Evolutionary conservation across 257 asterid species (phyloP).

Genomic region (Sherardia arvensis): DNA sequence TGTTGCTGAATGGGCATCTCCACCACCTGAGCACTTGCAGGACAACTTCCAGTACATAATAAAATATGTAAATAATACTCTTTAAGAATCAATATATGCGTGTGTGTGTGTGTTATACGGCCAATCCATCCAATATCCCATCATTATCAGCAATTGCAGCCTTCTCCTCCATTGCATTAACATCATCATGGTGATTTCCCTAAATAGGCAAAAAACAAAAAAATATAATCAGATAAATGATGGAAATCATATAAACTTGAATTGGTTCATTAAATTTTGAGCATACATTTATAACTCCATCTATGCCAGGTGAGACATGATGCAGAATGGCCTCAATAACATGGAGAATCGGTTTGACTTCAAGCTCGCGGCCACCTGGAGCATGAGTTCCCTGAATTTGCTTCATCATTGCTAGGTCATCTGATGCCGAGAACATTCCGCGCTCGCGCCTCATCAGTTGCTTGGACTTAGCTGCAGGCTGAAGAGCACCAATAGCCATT

Average conservation of each 20-base stretch:
- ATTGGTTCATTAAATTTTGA: neutral
- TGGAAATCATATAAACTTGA: neutral
- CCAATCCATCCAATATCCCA: constrained; percentile 35
- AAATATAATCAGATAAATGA: neutral
- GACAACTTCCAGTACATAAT: constrained; percentile 35
- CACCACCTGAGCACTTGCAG: constrained; percentile 58
- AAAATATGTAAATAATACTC: no score
- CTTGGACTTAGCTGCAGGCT: constrained; percentile 21
- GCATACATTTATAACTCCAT: constrained; percentile 36
- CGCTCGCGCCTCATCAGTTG: constrained; percentile 25
- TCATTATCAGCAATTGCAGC: constrained; percentile 30
- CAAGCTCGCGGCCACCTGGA: constrained; percentile 39
- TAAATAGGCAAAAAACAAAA: constrained; percentile 10
- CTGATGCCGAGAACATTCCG: constrained; percentile 30
- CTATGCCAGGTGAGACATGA: constrained; percentile 50
- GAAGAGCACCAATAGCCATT: constrained; percentile 26
- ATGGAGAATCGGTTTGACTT: constrained; percentile 35
- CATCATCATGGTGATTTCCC: constrained; percentile 29
- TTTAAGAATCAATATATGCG: no score
- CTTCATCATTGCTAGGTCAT: constrained; percentile 39
- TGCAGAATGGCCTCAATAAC: constrained; percentile 39
- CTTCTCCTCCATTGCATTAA: constrained; percentile 25
- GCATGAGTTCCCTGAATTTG: constrained; percentile 61
- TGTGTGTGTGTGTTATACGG: constrained; percentile 43
- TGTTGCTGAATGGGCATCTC: constrained; percentile 41